phyloP scores from a whole-genome alignment of 1,139 yeast genomes.

The Tardiomyces digboiensis region DNA sequence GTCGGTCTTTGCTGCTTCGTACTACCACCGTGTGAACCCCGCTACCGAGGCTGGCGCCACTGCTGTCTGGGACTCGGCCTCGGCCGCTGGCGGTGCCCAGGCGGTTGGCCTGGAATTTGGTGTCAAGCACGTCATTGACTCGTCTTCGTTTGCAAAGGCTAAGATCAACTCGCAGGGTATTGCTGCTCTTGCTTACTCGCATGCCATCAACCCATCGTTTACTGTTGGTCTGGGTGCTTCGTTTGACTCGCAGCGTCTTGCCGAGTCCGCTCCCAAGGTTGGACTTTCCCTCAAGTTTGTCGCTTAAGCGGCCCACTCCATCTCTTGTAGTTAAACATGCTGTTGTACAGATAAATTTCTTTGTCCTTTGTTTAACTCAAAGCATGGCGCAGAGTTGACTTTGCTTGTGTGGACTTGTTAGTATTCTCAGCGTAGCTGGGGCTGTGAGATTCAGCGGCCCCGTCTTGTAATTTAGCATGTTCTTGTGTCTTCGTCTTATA shows the following conservation, averaged over 20 bases:
- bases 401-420: too few species aligned
- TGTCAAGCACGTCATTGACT: constrained; percentile 86
- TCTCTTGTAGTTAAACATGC: background rate
- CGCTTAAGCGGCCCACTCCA: constrained; percentile 40
- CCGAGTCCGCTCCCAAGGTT: constrained; percentile 97
- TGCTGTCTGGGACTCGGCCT: constrained; percentile 91
- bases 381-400: too few species aligned
- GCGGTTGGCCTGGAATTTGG: constrained; percentile 86
- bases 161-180: constrained; percentile 96
- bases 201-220: constrained; percentile 94
- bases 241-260: constrained; percentile 90
- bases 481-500: too few species aligned
- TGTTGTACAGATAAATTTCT: background rate
- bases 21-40: constrained; percentile 93
- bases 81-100: constrained; percentile 43
- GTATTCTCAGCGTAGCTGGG: too few species aligned
- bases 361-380: background rate
- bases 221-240: constrained; percentile 97
- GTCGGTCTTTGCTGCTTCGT: constrained; percentile 88
- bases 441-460: too few species aligned
- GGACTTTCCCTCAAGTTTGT: constrained; percentile 92
- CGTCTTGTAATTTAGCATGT: too few species aligned
- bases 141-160: constrained; percentile 86
- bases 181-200: constrained; percentile 92
- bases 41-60: constrained; percentile 95